A percentile compares a stretch with the other conserved stretches of the same genome.
Evolutionary conservation across 345 rosid species (phyloP).

Genomic region (Pistacia atlantica): DNA sequence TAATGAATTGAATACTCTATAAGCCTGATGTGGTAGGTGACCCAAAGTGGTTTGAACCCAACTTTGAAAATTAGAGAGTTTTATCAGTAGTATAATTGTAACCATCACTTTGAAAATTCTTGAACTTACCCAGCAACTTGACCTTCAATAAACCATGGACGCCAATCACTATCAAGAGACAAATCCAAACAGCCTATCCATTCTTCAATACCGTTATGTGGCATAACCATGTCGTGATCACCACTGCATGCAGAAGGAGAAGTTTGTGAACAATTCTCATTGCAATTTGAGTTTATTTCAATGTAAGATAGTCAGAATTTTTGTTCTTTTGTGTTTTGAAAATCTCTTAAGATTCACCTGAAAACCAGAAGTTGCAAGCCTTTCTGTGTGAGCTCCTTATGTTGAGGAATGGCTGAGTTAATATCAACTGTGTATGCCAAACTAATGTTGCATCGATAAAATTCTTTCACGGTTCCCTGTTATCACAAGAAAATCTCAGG

Average conservation of each 20-base stretch:
- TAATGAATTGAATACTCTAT: no score
- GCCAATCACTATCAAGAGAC: conserved; percentile 22
- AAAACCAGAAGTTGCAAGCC: conserved; percentile 27
- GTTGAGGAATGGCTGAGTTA: conserved; percentile 11
- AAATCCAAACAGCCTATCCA: conserved; percentile 39
- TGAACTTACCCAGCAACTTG: conserved; percentile 35
- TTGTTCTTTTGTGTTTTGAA: no score
- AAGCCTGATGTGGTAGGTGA: no score
- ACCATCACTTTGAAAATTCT: background rate
- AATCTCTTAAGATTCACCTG: no score
- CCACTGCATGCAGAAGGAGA: conserved; percentile 24
- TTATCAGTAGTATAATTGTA: background rate
- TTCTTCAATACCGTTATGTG: conserved; percentile 24
- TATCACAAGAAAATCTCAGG: no score
- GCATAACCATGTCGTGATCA: conserved; percentile 40
- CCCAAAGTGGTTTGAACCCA: no score
- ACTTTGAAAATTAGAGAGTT: no score
- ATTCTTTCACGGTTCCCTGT: conserved; percentile 31
- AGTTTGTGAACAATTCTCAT: no score
- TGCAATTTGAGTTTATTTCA: no score
- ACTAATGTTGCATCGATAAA: conserved; percentile 30
- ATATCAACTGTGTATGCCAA: conserved; percentile 23
- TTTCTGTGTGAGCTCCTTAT: conserved; percentile 22
- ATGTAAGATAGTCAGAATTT: no score
- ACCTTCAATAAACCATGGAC: conserved; percentile 31